These are phyloP conservation scores for Bruguiera gymnorhiza DNA, from an alignment of 345 rosid genomes.

Conservation along the genomic window DNA sequence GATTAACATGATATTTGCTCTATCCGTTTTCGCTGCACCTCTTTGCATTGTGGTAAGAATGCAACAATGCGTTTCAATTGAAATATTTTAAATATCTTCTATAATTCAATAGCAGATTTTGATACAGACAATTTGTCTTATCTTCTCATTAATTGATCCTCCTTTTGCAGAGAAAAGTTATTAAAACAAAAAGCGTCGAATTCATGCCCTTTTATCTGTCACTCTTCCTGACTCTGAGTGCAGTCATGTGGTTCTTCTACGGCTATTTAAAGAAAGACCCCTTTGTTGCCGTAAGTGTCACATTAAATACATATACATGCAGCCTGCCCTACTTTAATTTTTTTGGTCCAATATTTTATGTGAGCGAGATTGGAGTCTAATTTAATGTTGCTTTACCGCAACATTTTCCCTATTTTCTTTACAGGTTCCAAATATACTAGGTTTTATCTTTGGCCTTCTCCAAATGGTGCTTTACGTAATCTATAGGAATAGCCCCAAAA, in stretches of 20 bases:
- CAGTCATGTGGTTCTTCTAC: constrained; percentile 52
- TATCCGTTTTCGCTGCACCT: constrained; percentile 80
- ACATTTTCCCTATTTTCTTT: not conserved
- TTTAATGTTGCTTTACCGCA: not conserved
- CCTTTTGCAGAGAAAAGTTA: constrained; percentile 69
- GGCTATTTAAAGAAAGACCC: constrained; percentile 30
- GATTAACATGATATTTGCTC: constrained; percentile 70
- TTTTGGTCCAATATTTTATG: too few relatives aligned
- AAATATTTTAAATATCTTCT: not conserved
- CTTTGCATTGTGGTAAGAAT: constrained; percentile 66
- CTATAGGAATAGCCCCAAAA: constrained; percentile 25
- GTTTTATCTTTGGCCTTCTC: constrained; percentile 43
- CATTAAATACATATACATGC: not conserved
- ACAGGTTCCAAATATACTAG: constrained; percentile 56
- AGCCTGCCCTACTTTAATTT: not conserved
- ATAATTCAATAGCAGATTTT: too few relatives aligned
- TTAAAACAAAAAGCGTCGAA: constrained; percentile 69
- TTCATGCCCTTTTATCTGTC: constrained; percentile 65
- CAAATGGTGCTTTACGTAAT: constrained; percentile 53
- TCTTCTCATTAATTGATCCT: not conserved
- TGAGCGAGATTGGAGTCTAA: not conserved
- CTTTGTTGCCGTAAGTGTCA: constrained; percentile 20
- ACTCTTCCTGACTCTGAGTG: constrained; percentile 48
- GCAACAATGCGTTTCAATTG: not conserved
- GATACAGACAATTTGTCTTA: too few relatives aligned